These are phyloP conservation scores for Botrytis sinoallii DNA, from an alignment of 2,329 filamentous ascomycete genomes.

Conservation along the genomic window DNA sequence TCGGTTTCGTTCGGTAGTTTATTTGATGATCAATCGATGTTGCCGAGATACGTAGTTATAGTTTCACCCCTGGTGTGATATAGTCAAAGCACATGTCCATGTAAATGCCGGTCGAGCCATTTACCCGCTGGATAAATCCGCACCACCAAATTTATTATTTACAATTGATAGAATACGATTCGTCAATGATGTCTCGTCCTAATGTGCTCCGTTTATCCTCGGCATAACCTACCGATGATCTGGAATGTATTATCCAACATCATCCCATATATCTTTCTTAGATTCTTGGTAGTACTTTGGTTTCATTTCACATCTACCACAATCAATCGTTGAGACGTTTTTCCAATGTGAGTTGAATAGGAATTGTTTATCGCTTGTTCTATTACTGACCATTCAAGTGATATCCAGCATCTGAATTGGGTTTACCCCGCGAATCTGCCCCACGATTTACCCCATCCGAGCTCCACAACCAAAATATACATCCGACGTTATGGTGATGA, in stretches of 20 bases:
- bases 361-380: neutral
- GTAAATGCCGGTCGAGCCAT: neutral
- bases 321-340: neutral
- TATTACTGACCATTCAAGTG: neutral
- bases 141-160: neutral
- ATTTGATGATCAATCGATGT: neutral
- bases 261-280: neutral
- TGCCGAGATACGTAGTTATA: neutral
- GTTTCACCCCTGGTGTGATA: neutral
- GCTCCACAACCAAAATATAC: neutral
- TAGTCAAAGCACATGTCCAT: rapidly evolving
- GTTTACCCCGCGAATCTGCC: slow-evolving; percentile 15
- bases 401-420: neutral
- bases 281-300: neutral
- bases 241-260: neutral
- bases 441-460: slow-evolving; percentile 21
- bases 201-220: slow-evolving; percentile 12
- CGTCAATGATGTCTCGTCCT: neutral
- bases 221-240: neutral
- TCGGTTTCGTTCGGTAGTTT: slow-evolving; percentile 11
- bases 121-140: neutral
- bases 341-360: neutral
- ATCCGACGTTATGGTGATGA: slow-evolving; percentile 56
- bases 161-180: neutral
- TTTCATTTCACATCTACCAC: neutral